These are phyloP conservation scores for Luvunga scandens DNA, from an alignment of 345 rosid species.

Conservation along the genomic window DNA sequence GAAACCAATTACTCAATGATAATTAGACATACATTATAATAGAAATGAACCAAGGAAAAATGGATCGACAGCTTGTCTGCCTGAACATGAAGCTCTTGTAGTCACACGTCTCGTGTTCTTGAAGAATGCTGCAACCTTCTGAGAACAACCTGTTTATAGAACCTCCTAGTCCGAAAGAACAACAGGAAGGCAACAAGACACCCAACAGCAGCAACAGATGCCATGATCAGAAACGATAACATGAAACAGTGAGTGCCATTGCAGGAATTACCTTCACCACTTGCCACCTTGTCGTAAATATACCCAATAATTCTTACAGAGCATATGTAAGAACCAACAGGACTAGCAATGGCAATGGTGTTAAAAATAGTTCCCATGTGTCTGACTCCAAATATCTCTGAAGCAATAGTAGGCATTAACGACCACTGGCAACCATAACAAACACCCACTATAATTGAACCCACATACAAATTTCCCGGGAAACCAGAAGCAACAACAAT, in stretches of 20 bases:
- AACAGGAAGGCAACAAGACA: conserved; percentile 49
- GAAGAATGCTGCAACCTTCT: conserved; percentile 36
- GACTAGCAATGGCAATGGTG: conserved; percentile 78
- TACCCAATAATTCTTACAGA: conserved; percentile 81
- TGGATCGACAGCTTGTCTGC: not conserved
- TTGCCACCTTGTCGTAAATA: conserved; percentile 60
- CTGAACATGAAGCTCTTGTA: not conserved
- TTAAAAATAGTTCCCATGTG: conserved; percentile 93
- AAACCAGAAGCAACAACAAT: conserved; percentile 70
- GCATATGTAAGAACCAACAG: conserved; percentile 79
- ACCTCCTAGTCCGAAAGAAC: conserved; percentile 55
- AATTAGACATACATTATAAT: not conserved
- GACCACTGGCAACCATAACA: conserved; percentile 92
- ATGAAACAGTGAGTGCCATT: conserved; percentile 69
- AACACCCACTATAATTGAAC: conserved; percentile 70
- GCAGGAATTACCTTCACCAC: conserved; percentile 47
- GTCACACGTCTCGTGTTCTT: not conserved
- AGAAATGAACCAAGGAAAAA: not conserved
- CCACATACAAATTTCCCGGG: conserved; percentile 52
- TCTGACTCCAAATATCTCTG: conserved; percentile 67
- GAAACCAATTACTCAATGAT: not conserved
- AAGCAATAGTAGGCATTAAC: conserved; percentile 73
- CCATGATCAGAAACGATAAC: conserved; percentile 75
- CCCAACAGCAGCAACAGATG: conserved; percentile 56
- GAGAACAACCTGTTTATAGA: conserved; percentile 49